phyloP scores from a whole-genome alignment of 2,329 filamentous ascomycete genomes.

The Ophiostoma angusticollis region DNA sequence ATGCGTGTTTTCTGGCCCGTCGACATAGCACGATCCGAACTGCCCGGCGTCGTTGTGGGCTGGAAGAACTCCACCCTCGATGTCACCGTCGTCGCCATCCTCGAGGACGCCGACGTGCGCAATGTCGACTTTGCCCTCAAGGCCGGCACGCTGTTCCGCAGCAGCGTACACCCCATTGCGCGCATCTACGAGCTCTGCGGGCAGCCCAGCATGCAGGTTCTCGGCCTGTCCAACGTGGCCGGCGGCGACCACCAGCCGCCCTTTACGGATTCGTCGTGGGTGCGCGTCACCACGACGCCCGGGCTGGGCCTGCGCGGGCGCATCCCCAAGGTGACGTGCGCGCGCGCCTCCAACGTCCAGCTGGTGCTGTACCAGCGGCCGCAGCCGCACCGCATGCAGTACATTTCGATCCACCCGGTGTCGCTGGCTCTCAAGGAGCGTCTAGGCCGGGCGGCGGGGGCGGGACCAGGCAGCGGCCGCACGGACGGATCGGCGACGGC shows the following conservation, averaged over 20 bases:
- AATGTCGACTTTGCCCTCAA: constrained; percentile 82
- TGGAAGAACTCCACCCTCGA: constrained; percentile 91
- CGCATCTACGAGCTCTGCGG: constrained; percentile 79
- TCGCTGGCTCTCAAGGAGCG: constrained; percentile 75
- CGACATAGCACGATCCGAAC: constrained; percentile 59
- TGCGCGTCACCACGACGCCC: constrained; percentile 47
- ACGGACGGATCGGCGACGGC: not conserved
- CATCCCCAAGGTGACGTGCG: constrained; percentile 63
- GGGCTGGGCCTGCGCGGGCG: constrained; percentile 28
- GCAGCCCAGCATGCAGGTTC: constrained; percentile 66
- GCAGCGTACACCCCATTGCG: constrained; percentile 64
- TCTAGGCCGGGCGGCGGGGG: no score
- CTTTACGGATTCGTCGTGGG: constrained; percentile 48
- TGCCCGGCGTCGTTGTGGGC: constrained; percentile 78
- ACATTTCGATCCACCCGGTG: constrained; percentile 83
- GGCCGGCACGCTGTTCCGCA: constrained; percentile 69
- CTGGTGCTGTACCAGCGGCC: constrained; percentile 83
- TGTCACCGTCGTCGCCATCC: constrained; percentile 75
- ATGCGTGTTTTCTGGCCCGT: constrained; percentile 98
- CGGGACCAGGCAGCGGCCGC: not conserved
- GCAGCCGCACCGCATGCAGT: constrained; percentile 81
- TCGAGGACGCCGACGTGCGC: constrained; percentile 79
- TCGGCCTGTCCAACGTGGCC: constrained; percentile 66
- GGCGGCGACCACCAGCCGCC: constrained; percentile 12
- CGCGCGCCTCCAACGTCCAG: constrained; percentile 62